These are phyloP conservation scores for Boletus vinaceobasis DNA, from an alignment of 768 basidiomycete genomes.

Conservation along the genomic window DNA sequence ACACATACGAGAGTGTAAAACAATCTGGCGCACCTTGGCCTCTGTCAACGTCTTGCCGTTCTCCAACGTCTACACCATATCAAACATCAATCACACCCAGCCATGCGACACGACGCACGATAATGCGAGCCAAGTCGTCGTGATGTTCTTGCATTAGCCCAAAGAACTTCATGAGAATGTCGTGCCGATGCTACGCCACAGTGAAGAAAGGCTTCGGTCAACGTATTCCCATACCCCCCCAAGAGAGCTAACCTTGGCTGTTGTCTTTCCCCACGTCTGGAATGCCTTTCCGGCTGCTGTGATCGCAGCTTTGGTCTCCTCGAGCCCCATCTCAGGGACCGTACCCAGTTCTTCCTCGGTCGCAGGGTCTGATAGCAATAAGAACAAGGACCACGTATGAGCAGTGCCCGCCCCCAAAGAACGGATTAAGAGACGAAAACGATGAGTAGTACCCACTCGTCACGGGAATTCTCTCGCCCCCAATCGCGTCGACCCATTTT, in stretches of 20 bases:
- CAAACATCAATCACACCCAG: slow-evolving; percentile 5
- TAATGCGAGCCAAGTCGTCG: slow-evolving; percentile 84
- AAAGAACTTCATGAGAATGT: slow-evolving; percentile 77
- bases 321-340: slow-evolving; percentile 84
- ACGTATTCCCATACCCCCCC: neutral
- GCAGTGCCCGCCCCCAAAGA: neutral
- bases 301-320: slow-evolving; percentile 83
- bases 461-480: slow-evolving; percentile 68
- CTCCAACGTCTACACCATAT: slow-evolving; percentile 69
- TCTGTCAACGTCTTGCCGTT: slow-evolving; percentile 92
- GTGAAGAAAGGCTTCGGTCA: neutral
- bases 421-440: neutral
- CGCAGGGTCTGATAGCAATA: slow-evolving; percentile 67
- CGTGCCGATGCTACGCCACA: slow-evolving; percentile 63
- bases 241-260: slow-evolving; percentile 62
- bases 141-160: slow-evolving; percentile 75
- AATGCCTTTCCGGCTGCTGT: slow-evolving; percentile 78
- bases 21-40: slow-evolving; percentile 52
- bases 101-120: slow-evolving; percentile 47
- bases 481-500: slow-evolving; percentile 80
- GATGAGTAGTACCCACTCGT: slow-evolving; percentile 50
- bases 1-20: neutral
- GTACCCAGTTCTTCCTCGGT: slow-evolving; percentile 79
- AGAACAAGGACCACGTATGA: slow-evolving; percentile 1
- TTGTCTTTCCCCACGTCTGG: slow-evolving; percentile 81